Evolutionary conservation across 768 basidiomycete genomes (phyloP).

Genomic region (Lentinula sp.): DNA sequence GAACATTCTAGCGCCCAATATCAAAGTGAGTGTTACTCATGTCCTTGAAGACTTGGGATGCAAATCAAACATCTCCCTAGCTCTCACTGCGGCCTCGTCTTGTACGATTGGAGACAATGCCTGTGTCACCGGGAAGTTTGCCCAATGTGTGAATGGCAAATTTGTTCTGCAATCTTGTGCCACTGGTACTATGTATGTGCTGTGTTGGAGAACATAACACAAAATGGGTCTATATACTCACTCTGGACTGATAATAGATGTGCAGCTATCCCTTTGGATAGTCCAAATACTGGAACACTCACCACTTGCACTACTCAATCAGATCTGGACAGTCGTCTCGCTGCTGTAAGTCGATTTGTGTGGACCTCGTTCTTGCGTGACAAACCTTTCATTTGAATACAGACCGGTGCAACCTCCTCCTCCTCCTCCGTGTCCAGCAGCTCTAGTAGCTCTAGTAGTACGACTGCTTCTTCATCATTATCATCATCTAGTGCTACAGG

Average conservation of each 20-base stretch:
- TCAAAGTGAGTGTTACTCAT: conserved; percentile 7
- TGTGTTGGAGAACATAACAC: not conserved
- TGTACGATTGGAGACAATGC: conserved; percentile 36
- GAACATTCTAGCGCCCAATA: not conserved
- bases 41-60: not conserved
- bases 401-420: conserved; percentile 21
- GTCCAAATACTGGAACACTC: conserved; percentile 36
- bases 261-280: conserved; percentile 46
- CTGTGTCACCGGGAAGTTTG: conserved; percentile 44
- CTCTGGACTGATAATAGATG: conserved; percentile 23
- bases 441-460: not conserved
- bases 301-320: conserved; percentile 45
- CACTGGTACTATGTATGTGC: conserved; percentile 25
- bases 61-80: conserved; percentile 24
- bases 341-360: conserved; percentile 24
- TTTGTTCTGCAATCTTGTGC: conserved; percentile 30
- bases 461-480: conserved; percentile 5
- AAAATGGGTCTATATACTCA: not conserved
- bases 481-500: not conserved
- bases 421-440: conserved; percentile 1
- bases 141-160: conserved; percentile 49
- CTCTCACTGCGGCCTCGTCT: conserved; percentile 23
- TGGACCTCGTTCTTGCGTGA: not conserved
- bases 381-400: not conserved
- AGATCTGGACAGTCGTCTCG: conserved; percentile 42